phyloP scores from a whole-genome alignment of 495 filamentous ascomycete species.

The Durotheca rogersii region DNA sequence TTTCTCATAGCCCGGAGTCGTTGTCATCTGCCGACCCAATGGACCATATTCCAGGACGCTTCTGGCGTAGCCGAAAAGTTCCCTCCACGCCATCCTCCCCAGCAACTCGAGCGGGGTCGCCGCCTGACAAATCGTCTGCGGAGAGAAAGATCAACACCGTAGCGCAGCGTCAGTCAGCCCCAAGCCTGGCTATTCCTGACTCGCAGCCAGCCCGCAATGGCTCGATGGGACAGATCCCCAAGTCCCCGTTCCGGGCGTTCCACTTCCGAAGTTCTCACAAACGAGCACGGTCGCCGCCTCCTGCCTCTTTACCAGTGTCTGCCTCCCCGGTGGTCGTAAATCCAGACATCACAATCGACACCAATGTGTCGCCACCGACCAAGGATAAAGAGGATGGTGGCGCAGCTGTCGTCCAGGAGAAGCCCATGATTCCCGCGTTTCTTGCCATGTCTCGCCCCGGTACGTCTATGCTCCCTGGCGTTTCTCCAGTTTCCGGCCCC shows the following conservation, averaged over 20 bases:
- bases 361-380: slow-evolving; percentile 30
- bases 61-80: background rate
- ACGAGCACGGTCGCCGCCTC: slow-evolving; percentile 45
- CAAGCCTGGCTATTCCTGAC: slow-evolving; percentile 25
- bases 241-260: slow-evolving; percentile 31
- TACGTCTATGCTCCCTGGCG: slow-evolving; percentile 15
- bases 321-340: slow-evolving; percentile 25
- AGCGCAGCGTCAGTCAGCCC: slow-evolving; percentile 13
- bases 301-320: slow-evolving; percentile 34
- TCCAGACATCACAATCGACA: slow-evolving; percentile 26
- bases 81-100: background rate
- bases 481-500: slow-evolving; percentile 10
- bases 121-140: slow-evolving; percentile 17
- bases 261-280: slow-evolving; percentile 35
- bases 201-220: slow-evolving; percentile 3
- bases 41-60: background rate
- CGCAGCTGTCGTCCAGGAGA: no score
- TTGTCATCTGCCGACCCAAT: background rate
- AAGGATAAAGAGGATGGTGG: slow-evolving; percentile 11
- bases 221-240: slow-evolving; percentile 5
- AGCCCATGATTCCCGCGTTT: slow-evolving; percentile 46
- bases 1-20: no score
- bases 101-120: slow-evolving; percentile 9
- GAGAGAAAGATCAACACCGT: slow-evolving; percentile 7
- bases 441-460: slow-evolving; percentile 40